Base-by-base conservation (phyloP, 2,329 filamentous ascomycete species). In the Aspergillus cejpii region DNA sequence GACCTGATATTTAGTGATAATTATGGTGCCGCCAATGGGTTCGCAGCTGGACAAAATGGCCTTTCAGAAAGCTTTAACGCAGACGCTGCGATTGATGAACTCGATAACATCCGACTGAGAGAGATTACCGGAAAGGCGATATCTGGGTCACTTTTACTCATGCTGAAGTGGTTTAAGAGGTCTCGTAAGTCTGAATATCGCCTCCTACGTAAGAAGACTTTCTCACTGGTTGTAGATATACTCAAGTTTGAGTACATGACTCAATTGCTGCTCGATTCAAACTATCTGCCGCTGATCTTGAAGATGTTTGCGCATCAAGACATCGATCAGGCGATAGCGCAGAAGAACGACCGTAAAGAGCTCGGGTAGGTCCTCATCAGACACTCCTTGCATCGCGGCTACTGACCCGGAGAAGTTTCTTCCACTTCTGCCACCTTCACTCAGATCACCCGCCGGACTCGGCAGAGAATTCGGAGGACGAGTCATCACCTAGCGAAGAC, bases 251-350 rank as follows among this genome's bases (percentile, higher is more conserved):
- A 98, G 68, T 97, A 96, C 60, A 73, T 98, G 60, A 91, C 89
- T 0, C 92, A 98, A 61, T 77, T 98, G 2, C 73, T 98, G 8
- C 77, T 98, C 21, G 92, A 98, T 66, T 92, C 88, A 3, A 97
- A 95, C 64, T 98, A 96, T 64, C 76, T 98, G 5, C 91, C 91
- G 1, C 74, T 98, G 23, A 85, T 95, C 19, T 72, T 98, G 24
- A 97, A 97, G 69, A 80, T 96, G 39, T 90, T 96, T 64, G 89
- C 91, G 39, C 84, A 95, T 60, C 90, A 96, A 65, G 94, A 98
- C 52, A 82, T 96, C 27, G 91, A 96, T 55, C 85, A 88, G 60
- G 80, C 90, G 3, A 85, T 95, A 24, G 89, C 94, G 55, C 89
- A 85, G 67, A 85, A 83, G 61, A 85, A 85, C 47, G 90, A 96